Evolutionary conservation across 345 rosid genomes (phyloP).

Genomic region (Camelina sativa): DNA sequence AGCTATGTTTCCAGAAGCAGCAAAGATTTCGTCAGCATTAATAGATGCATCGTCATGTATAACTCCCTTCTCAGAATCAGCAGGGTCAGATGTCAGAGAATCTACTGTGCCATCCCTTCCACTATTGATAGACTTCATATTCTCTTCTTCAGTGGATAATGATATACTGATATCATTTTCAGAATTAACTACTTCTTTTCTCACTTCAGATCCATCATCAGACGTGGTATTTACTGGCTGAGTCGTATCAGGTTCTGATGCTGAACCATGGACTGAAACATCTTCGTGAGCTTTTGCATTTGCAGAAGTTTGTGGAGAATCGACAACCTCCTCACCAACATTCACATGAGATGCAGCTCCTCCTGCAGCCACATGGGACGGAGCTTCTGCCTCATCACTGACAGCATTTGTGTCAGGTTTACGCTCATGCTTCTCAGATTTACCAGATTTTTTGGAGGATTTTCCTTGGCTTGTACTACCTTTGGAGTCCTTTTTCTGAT

Average conservation of each 20-base stretch:
- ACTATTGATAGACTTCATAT: constrained; percentile 33
- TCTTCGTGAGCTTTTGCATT: constrained; percentile 44
- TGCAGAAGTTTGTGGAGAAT: constrained; percentile 48
- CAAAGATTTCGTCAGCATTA: constrained; percentile 24
- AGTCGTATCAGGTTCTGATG: constrained; percentile 38
- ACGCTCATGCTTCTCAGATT: constrained; percentile 61
- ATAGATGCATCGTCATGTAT: constrained; percentile 38
- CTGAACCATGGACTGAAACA: constrained; percentile 45
- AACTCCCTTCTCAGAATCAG: constrained; percentile 47
- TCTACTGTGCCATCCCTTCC: constrained; percentile 25
- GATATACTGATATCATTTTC: constrained; percentile 42
- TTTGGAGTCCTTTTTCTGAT: constrained; percentile 65
- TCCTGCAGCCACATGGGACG: constrained; percentile 44
- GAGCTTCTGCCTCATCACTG: constrained; percentile 36
- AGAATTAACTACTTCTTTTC: constrained; percentile 27
- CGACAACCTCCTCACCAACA: constrained; percentile 38
- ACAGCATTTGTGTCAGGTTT: constrained; percentile 50
- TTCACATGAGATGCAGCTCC: constrained; percentile 47
- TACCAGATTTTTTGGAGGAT: constrained; percentile 68
- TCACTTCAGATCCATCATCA: constrained; percentile 39
- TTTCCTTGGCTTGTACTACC: constrained; percentile 74
- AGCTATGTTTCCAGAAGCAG: constrained; percentile 30
- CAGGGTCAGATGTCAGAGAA: constrained; percentile 35
- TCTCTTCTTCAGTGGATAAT: constrained; percentile 45
- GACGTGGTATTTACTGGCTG: constrained; percentile 41